Evolutionary conservation across 2,329 filamentous ascomycete species (phyloP).

Genomic region (Lasiodiplodia sp.): DNA sequence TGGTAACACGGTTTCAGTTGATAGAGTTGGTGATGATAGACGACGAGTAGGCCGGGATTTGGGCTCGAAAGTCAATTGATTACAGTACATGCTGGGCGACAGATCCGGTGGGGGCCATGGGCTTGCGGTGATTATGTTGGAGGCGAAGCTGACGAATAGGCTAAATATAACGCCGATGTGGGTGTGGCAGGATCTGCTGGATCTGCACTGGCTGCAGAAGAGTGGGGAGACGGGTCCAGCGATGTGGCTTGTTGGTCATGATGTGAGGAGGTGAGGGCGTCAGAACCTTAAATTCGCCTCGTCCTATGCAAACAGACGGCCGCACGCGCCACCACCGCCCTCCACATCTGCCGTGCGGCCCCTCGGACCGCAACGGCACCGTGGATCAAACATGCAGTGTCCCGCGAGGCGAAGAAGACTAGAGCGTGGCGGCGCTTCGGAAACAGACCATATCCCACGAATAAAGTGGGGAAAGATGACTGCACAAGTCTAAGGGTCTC

Average conservation of each 20-base stretch:
- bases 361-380: conserved; percentile 8
- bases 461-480: background rate
- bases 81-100: background rate
- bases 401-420: background rate
- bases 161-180: background rate
- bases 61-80: background rate
- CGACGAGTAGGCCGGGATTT: background rate
- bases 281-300: conserved; percentile 18
- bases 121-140: background rate
- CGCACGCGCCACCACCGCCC: background rate
- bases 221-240: conserved; percentile 12
- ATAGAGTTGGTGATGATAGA: conserved; percentile 17
- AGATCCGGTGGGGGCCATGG: background rate
- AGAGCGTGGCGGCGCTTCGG: background rate
- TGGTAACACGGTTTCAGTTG: background rate
- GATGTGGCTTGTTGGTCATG: background rate
- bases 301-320: background rate
- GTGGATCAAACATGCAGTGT: background rate
- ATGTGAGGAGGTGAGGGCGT: conserved; percentile 7
- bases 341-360: background rate
- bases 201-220: conserved; percentile 6
- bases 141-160: background rate
- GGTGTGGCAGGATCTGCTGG: conserved; percentile 13
- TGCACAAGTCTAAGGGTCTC: too few species aligned
- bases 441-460: too few species aligned